These are phyloP conservation scores for Hypericum perforatum DNA, from an alignment of 345 rosid species.

Conservation along the genomic window DNA sequence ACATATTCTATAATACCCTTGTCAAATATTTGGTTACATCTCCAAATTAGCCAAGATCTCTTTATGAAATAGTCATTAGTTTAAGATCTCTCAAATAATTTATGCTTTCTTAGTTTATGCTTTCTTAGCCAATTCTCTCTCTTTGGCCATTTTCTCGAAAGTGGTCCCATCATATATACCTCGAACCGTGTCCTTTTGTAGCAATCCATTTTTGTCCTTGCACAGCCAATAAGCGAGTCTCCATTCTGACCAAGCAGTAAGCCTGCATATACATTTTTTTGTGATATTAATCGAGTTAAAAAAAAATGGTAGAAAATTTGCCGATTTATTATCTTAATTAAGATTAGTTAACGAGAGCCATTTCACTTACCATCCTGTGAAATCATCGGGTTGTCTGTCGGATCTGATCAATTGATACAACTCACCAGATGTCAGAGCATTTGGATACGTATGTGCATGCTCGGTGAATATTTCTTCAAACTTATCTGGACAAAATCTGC, in stretches of 20 bases:
- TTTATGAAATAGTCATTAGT: no score
- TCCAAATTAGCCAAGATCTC: no score
- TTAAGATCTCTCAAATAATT: background rate
- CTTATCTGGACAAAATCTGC: no score
- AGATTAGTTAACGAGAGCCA: background rate
- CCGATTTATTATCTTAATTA: background rate
- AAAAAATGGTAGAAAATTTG: no score
- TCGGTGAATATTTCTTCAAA: no score
- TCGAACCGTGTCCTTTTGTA: constrained; percentile 50
- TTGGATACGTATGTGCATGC: no score
- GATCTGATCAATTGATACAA: no score
- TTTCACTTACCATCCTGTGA: background rate
- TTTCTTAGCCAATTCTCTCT: constrained; percentile 22
- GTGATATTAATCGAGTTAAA: no score
- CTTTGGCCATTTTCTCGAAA: constrained; percentile 53
- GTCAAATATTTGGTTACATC: no score
- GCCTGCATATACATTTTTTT: constrained; percentile 26
- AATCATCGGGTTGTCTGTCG: no score
- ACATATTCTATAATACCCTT: no score
- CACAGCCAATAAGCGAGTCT: constrained; percentile 37
- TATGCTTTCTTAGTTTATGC: constrained; percentile 49
- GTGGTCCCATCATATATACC: constrained; percentile 73
- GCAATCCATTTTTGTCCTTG: constrained; percentile 64
- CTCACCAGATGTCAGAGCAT: no score
- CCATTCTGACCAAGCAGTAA: constrained; percentile 64